Evolutionary conservation across 306 rosid genomes (phyloP), one percentile per base, ranked within the genome.

Genomic region (Rubus parviflorus): DNA sequence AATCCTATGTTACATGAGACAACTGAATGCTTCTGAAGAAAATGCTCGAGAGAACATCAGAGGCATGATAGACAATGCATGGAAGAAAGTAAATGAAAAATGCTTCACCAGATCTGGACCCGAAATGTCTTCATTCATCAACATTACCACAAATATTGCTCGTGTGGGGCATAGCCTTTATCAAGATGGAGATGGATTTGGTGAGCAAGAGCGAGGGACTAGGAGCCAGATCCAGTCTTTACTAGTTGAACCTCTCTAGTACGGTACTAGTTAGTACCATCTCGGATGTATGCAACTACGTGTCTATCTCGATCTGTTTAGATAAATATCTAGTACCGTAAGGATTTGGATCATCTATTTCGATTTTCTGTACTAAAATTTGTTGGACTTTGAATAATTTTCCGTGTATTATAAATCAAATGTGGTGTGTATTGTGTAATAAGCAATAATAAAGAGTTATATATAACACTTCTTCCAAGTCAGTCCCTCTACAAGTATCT

Each of bases 81-180:
- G 93, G 93, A 70, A 81, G 80, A 87, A 74, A 37, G 72, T 85
- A 6, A 89, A 87, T 73, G 78, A 38, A 23, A 65, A 41, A n/a
- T 80, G 83, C 43, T 73, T 75, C 45, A 58, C 68, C 30, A 45
- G 10, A 62, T 45, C 12, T 10, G 7, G 17, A 37, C 56, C 58
- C 7, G 56, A 56, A 3, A 10, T 56, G 37, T 30, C 76, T 17
- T 77, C 88, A 13, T 80, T 85, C 70, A 40, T 85, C 20, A 53
- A 74, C 57, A 79, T 80, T 7, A 60, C 81, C 17, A 37, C n/a
- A 74, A 89, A 86, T 77, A 78, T 75, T 6, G 88, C 86, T 14
- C 87, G 93, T 1, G 86, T 87, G 20, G 90, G 83, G 1, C 89
- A 89, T 9, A 51, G 70, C 37, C 86, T 89, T 10, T 86, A 89